Base-by-base conservation (phyloP, 2,329 filamentous ascomycete genomes). In the Paecilomyces dactylethromorphus region DNA sequence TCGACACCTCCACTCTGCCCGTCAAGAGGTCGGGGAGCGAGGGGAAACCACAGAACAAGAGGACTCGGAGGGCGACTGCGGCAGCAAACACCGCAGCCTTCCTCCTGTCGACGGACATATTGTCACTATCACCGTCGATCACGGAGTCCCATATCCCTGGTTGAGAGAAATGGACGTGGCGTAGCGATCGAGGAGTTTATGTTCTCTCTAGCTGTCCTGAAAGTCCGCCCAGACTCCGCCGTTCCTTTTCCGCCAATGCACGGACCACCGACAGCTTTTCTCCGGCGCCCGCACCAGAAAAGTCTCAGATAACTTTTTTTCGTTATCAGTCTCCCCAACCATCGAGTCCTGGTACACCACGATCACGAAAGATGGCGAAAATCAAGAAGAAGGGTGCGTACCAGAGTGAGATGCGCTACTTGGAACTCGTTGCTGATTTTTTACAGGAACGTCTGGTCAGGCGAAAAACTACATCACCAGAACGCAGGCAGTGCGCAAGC, bases 381-480 rank as follows among this genome's bases (percentile, higher is more conserved):
- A 88, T 92, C 69, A 95, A 94, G 87, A 95, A 91, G 84, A 97
- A 93, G 81, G 92, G 86, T 85, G 76, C 65, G 71, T 26, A 56
- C 33, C 15, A 33, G 53, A 50, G 45, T 26, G 29, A 54, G 58
- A 54, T 58, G 29, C 29, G 7, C 33, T 56, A 15, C 24, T 29
- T 35, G 29, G 21, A 45, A 10, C 21, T 33, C 39, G n/a, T 65
- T 71, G 54, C 69, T 49, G 50, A 52, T 60, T 45, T 55, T 56
- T 35, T 31, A 12, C 65, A 88, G 86, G 92, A 73, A 87, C 90
- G 75, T 83, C 92, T 74, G 94, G 94, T 76, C 89, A 91, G 76
- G 92, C 92, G 80, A 96, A 94, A 81, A 99, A 99, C 84, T 99
- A 93, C 82, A 92, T 99, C 69, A 99, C 94, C 59, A 86, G 94